Evolutionary conservation across 139 green algal genomes (phyloP).

Genomic region (Pleodorina starrii): DNA sequence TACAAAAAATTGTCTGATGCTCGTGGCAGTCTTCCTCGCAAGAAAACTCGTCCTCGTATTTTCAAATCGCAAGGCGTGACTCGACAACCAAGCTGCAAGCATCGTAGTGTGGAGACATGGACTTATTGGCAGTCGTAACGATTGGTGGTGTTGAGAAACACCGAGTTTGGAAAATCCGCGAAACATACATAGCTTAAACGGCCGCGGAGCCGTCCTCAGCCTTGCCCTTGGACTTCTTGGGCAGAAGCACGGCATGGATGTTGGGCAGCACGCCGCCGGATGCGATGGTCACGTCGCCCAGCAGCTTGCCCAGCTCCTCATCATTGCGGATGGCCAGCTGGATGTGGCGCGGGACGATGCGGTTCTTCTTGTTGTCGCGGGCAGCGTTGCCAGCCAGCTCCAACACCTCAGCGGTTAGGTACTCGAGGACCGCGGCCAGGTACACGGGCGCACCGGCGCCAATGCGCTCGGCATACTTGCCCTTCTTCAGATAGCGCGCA

Average conservation of each 20-base stretch:
- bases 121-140: too few species aligned
- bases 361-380: conserved; percentile 96
- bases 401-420: conserved; percentile 82
- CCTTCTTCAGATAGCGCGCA: conserved; percentile 88
- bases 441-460: conserved; percentile 76
- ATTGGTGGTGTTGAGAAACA: conserved; percentile 36
- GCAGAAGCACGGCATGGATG: conserved; percentile 90
- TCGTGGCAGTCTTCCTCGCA: neutral
- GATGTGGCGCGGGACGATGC: conserved; percentile 91
- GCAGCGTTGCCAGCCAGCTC: conserved; percentile 91
- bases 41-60: neutral
- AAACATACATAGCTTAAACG: neutral
- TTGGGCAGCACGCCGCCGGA: conserved; percentile 90
- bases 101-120: too few species aligned
- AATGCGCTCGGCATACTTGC: conserved; percentile 72
- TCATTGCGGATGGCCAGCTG: conserved; percentile 96
- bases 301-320: conserved; percentile 96
- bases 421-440: conserved; percentile 71
- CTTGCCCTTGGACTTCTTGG: conserved; percentile 82
- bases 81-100: neutral
- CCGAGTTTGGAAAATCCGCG: neutral
- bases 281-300: conserved; percentile 87
- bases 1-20: neutral
- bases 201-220: conserved; percentile 12
- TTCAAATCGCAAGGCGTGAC: neutral